These are phyloP conservation scores for Neophaeococcomyces aloes DNA, from an alignment of 2,329 filamentous ascomycete genomes.

Conservation along the genomic window DNA sequence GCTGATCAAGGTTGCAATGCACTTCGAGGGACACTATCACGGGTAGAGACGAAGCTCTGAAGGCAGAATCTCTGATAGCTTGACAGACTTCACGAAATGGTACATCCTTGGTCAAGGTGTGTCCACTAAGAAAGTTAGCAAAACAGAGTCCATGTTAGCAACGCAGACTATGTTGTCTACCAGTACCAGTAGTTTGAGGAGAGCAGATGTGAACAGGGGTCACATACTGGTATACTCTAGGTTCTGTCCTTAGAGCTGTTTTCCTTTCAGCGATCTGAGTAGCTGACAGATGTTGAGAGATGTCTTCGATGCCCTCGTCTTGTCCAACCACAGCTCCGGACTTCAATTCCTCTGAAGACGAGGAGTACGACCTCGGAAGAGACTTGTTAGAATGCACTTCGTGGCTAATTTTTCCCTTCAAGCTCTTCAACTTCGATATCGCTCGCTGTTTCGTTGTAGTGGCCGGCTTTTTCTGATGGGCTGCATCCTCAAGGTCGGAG, in stretches of 20 bases:
- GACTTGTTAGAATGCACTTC: not conserved
- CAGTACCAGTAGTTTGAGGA: too few relatives aligned
- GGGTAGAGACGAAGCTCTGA: constrained; percentile 63
- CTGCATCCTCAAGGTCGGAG: constrained; percentile 19
- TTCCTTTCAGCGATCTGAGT: constrained; percentile 3
- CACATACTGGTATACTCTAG: constrained; percentile 77
- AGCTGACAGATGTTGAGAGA: constrained; percentile 1
- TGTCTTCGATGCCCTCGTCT: not conserved
- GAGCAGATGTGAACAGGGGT: too few relatives aligned
- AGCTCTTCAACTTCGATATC: constrained; percentile 7
- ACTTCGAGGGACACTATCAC: constrained; percentile 90
- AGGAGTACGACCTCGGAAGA: not conserved
- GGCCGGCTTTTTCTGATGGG: constrained; percentile 11
- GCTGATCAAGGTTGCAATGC: constrained; percentile 70
- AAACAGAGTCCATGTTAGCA: too few relatives aligned
- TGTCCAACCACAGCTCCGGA: not conserved
- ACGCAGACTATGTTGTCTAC: too few relatives aligned
- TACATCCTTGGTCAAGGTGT: constrained; percentile 71
- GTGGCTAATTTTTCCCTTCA: constrained; percentile 1
- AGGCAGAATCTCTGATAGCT: constrained; percentile 68
- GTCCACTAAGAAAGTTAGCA: not conserved
- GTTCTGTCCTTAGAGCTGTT: constrained; percentile 45
- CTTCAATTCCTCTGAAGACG: not conserved
- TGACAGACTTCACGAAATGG: constrained; percentile 78
- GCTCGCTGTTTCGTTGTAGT: constrained; percentile 7